Percentiles rank a stretch among this genome's conserved stretches.
Conservation (phyloP, 2,329 filamentous ascomycete genomes). For the Scedosporium apiospermum region DNA sequence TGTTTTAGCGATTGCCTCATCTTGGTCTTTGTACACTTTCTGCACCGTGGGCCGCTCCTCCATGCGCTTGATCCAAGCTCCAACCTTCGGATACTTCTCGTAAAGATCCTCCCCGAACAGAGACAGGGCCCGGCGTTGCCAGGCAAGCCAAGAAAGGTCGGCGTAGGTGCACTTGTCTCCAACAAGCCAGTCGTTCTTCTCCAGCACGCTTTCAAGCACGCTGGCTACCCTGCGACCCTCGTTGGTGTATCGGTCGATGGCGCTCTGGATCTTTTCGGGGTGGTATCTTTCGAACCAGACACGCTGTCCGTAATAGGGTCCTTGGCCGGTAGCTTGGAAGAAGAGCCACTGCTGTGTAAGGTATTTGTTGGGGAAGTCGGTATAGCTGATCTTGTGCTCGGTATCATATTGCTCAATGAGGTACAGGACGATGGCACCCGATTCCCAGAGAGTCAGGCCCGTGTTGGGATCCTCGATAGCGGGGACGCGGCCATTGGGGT, state of each 20-base stretch:
- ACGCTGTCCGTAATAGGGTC: slow-evolving; percentile 33
- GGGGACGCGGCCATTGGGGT: slow-evolving; percentile 25
- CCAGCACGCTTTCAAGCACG: slow-evolving; percentile 32
- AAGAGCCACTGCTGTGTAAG: neutral
- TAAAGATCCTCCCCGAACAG: neutral
- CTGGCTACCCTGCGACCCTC: slow-evolving; percentile 35
- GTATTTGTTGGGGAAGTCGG: neutral
- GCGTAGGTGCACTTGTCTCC: slow-evolving; percentile 31
- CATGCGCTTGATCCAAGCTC: slow-evolving; percentile 5
- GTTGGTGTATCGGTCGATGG: slow-evolving; percentile 33
- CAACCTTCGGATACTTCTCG: neutral
- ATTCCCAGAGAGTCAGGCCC: slow-evolving; percentile 20
- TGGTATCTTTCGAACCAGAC: slow-evolving; percentile 26
- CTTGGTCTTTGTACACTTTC: neutral
- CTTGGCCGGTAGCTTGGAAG: slow-evolving; percentile 22
- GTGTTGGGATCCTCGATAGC: slow-evolving; percentile 25
- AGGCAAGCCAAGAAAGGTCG: slow-evolving; percentile 26
- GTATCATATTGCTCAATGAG: slow-evolving; percentile 12
- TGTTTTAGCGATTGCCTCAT: neutral
- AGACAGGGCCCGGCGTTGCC: slow-evolving; percentile 10
- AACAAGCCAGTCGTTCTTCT: slow-evolving; percentile 24
- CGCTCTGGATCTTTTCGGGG: slow-evolving; percentile 31
- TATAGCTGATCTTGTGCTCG: slow-evolving; percentile 1
- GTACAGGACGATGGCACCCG: slow-evolving; percentile 21
- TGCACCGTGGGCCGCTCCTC: neutral